Percentiles rank a stretch among this genome's conserved stretches.
Evolutionary conservation across 305 asterid genomes (phyloP).

Genomic region (Rubia peregrina): DNA sequence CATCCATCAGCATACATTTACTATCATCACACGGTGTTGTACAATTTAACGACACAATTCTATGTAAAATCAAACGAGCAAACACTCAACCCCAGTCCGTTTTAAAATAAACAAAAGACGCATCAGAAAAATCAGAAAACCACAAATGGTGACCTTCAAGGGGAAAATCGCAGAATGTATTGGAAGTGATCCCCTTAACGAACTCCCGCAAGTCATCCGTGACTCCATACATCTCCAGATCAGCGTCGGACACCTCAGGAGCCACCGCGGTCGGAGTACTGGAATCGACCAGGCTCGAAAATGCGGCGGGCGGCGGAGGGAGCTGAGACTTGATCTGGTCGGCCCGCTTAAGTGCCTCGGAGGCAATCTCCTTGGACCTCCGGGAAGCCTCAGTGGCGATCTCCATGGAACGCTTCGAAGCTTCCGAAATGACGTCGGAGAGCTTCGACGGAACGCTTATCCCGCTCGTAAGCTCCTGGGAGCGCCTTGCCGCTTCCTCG

Average conservation of each 20-base stretch:
- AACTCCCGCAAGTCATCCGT: slow-evolving; percentile 72
- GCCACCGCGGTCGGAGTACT: slow-evolving; percentile 10
- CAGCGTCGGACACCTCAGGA: slow-evolving; percentile 26
- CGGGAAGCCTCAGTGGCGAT: slow-evolving; percentile 53
- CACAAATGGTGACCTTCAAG: slow-evolving; percentile 44
- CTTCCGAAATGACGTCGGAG: slow-evolving; percentile 78
- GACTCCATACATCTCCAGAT: slow-evolving; percentile 63
- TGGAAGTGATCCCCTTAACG: slow-evolving; percentile 52
- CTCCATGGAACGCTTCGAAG: slow-evolving; percentile 52
- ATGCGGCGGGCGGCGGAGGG: slow-evolving; percentile 36
- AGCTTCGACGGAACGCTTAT: slow-evolving; percentile 47
- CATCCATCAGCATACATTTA: not conserved
- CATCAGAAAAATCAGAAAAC: not conserved
- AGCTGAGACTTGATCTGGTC: slow-evolving; percentile 54
- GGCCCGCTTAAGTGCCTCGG: slow-evolving; percentile 80
- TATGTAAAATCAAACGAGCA: not conserved
- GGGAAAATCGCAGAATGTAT: slow-evolving; percentile 74
- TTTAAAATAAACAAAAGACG: not conserved
- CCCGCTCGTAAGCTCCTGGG: slow-evolving; percentile 60
- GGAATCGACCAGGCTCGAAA: slow-evolving; percentile 25
- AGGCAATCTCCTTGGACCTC: slow-evolving; percentile 71
- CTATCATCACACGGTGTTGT: not conserved
- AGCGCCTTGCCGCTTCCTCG: slow-evolving; percentile 80
- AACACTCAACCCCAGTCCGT: not conserved
- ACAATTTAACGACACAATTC: not conserved